Percentiles rank a stretch among this genome's conserved stretches.
Conservation (phyloP, 352 stramenopile species). For the Thalassiosira livingstoniorum region DNA sequence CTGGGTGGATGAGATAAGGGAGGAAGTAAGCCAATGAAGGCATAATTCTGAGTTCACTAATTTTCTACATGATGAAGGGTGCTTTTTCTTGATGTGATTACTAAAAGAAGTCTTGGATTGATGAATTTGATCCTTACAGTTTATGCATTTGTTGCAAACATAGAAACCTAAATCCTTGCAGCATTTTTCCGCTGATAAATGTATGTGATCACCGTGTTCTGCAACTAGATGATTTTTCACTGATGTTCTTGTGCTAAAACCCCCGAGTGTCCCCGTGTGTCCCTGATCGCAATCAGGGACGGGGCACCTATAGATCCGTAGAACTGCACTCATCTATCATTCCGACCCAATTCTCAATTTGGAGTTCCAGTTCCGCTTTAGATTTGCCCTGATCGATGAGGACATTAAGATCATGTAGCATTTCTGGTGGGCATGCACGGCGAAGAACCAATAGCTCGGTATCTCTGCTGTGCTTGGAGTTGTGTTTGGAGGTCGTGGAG, state of each 20-base stretch:
- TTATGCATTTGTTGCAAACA: background rate
- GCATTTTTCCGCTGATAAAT: background rate
- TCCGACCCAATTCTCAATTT: no score
- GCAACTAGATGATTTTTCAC: background rate
- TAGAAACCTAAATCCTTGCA: background rate
- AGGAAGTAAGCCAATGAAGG: background rate
- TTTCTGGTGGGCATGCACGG: no score
- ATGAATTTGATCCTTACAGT: background rate
- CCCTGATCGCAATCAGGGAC: no score
- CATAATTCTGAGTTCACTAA: background rate
- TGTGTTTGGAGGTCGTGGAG: no score
- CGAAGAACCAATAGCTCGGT: no score
- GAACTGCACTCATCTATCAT: no score
- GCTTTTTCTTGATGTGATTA: background rate
- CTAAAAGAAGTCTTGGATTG: background rate
- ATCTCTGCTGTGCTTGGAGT: no score
- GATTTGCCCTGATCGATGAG: no score
- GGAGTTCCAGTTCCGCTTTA: no score
- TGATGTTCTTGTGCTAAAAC: background rate
- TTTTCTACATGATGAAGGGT: background rate
- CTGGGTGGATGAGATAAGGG: background rate
- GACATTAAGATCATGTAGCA: no score
- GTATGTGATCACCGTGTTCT: background rate
- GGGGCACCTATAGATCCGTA: no score
- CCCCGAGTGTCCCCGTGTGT: background rate